Percentiles rank a stretch among this genome's conserved stretches.
Evolutionary conservation across 495 filamentous ascomycete species (phyloP).

Genomic region (Penicillium canariense): DNA sequence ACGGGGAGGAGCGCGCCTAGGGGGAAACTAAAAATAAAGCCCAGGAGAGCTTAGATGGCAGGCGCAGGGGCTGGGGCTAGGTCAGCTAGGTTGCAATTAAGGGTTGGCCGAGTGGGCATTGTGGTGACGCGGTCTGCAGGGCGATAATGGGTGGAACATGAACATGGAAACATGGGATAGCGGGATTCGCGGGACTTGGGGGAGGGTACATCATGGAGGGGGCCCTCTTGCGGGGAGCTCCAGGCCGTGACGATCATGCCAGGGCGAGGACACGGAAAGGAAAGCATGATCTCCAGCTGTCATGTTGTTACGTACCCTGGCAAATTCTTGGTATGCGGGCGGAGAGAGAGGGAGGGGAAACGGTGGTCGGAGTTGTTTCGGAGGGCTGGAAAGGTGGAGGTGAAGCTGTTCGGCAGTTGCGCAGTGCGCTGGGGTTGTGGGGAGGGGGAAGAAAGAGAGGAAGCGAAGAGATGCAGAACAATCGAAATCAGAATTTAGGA

Average conservation of each 20-base stretch:
- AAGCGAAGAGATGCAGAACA: background rate
- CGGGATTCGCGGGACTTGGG: background rate
- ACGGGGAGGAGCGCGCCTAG: background rate
- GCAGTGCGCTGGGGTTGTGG: background rate
- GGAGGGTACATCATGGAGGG: background rate
- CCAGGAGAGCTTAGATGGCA: background rate
- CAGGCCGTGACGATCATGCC: constrained; percentile 32
- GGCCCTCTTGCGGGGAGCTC: constrained; percentile 9
- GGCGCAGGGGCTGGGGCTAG: background rate
- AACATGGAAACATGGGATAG: background rate
- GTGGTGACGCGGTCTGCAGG: constrained; percentile 38
- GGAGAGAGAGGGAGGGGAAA: constrained; percentile 2
- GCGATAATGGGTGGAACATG: constrained; percentile 14
- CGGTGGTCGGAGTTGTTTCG: background rate
- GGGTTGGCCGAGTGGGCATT: constrained; percentile 12
- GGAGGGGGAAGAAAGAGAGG: background rate
- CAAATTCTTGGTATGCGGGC: constrained; percentile 14
- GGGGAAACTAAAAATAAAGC: constrained; percentile 8
- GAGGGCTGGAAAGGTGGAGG: background rate
- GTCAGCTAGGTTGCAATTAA: constrained; percentile 25
- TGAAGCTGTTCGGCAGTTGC: background rate
- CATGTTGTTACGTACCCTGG: constrained; percentile 23
- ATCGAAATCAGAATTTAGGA: constrained; percentile 1
- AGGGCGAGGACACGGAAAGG: constrained; percentile 9
- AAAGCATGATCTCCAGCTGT: constrained; percentile 11